Conservation (phyloP, 176 grass and related monocot genomes). For the sorghum (Sorghum bicolor) region Sorghum_bicolor_NCBIv3 NC_012873.2:59463501-59464000, state of each 20-base stretch:
- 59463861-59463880: background rate
- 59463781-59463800: background rate
- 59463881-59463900: background rate
- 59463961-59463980: too few relatives aligned
- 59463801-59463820: background rate
- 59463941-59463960: too few relatives aligned
- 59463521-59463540: background rate
- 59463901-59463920: background rate
- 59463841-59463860: too few relatives aligned
- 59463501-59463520: too few relatives aligned
- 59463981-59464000: too few relatives aligned
- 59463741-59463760: too few relatives aligned
- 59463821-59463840: background rate
- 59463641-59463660: too few relatives aligned
- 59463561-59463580: conserved; percentile 4
- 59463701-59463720: background rate
- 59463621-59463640: too few relatives aligned
- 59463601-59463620: too few relatives aligned
- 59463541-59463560: background rate
- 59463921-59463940: background rate
- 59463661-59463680: too few relatives aligned
- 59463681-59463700: too few relatives aligned
- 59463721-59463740: background rate
- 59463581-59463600: background rate
- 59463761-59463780: background rate